Percentiles rank a stretch among this genome's conserved stretches.
phyloP scores from a whole-genome alignment of 73 alveolate genomes.

The Tetrahymena malaccensis region DNA sequence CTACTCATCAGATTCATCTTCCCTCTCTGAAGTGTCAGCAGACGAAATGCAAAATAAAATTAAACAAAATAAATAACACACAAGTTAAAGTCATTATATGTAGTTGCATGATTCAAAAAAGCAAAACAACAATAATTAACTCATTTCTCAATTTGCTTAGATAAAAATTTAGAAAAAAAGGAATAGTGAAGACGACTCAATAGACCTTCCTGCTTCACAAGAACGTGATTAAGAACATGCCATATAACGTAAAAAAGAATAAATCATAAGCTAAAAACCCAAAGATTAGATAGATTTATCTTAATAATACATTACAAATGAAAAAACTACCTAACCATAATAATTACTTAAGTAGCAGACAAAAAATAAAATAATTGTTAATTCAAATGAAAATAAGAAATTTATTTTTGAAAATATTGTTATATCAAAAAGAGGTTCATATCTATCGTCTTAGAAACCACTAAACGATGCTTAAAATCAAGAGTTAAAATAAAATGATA shows the following conservation, averaged over 20 bases:
- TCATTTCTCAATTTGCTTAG: neutral
- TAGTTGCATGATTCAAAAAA: neutral
- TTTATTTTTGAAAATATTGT: neutral
- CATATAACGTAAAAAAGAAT: neutral
- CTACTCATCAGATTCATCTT: neutral
- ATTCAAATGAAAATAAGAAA: neutral
- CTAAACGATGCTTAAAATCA: neutral
- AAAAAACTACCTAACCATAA: neutral
- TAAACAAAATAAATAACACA: too few relatives aligned
- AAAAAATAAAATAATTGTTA: neutral
- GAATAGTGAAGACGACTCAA: neutral
- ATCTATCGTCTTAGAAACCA: neutral
- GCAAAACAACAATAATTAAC: neutral
- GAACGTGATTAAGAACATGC: neutral
- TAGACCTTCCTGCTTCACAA: neutral
- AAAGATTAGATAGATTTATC: neutral
- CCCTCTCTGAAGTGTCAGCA: neutral
- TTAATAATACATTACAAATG: neutral
- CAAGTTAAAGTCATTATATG: too few relatives aligned
- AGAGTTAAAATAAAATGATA: neutral
- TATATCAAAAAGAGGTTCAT: neutral
- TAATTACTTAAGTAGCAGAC: neutral
- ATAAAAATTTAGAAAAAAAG: neutral
- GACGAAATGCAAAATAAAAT: neutral
- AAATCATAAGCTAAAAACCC: too few relatives aligned